Percentiles rank a stretch among this genome's conserved stretches.
Conservation (phyloP, 495 filamentous ascomycete species). For the Penicillium argentinense region DNA sequence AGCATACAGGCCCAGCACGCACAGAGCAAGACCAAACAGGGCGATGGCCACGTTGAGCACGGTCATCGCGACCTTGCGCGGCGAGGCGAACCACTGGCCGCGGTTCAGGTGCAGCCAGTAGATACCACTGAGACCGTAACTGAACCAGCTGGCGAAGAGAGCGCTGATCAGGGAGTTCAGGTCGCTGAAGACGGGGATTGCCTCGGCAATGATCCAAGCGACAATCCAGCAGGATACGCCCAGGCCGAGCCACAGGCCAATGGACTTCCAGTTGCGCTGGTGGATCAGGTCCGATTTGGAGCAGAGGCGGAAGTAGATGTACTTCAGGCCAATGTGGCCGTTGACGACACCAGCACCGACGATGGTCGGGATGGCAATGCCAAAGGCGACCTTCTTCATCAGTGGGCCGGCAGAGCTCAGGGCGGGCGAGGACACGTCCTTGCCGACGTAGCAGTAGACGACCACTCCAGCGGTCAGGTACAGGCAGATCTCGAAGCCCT, state of each 20-base stretch:
- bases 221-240: conserved; percentile 55
- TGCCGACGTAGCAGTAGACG: conserved; percentile 72
- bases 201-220: conserved; percentile 67
- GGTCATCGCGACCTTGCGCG: conserved; percentile 30
- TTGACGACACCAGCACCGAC: conserved; percentile 71
- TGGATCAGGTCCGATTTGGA: conserved; percentile 52
- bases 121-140: conserved; percentile 40
- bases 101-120: conserved; percentile 45
- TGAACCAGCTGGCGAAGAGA: conserved; percentile 44
- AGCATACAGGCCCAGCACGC: conserved; percentile 38
- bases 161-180: conserved; percentile 51
- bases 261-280: conserved; percentile 47
- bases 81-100: conserved; percentile 29
- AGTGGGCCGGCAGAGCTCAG: conserved; percentile 61
- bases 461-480: conserved; percentile 67
- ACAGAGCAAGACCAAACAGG: conserved; percentile 25
- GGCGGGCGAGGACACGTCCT: conserved; percentile 64
- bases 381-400: conserved; percentile 73
- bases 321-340: conserved; percentile 59
- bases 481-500: conserved; percentile 61
- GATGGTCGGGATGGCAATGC: conserved; percentile 73
- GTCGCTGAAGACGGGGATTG: conserved; percentile 67
- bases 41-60: conserved; percentile 29
- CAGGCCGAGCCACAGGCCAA: conserved; percentile 55
- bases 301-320: conserved; percentile 64